Evolutionary conservation across 805 yeast species (phyloP), one percentile per base, ranked within the genome.

Genomic region (Zygosaccharomyces lentus): DNA sequence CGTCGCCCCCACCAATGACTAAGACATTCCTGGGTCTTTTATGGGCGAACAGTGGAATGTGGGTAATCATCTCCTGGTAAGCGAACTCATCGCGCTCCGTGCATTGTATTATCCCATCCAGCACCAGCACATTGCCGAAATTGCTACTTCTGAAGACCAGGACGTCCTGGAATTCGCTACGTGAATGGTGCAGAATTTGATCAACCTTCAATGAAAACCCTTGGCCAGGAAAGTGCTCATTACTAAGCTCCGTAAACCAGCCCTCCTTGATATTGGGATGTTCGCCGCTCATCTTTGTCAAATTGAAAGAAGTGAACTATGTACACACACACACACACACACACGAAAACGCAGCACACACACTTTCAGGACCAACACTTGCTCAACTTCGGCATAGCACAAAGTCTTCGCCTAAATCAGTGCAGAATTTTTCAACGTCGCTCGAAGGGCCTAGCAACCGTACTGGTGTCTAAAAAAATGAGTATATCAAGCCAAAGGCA

Each of bases 1-100:
- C 96, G 65, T 89, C 97, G 35, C 97, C 97, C 21, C 97, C 97
- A 23, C 97, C 97, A 57, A 89, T 86, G 25, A 89, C 93, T 42
- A 89, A 75, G 8, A 88, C 95, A 45, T 74, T 76, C 55, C 77
- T 77, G 1, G 97, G 96, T 34, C 72, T 59, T 3, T 79, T 78
- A 67, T 89, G 97, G 24, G 87, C 69, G 77, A 82, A 80, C 47
- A 90, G 59, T 4, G 96, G 90, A 24, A 87, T 67, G 65, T 90
- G 95, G 2, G 95, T 71, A 51, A 89, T 90, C 81, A 87, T 80
- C 64, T 89, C 97, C 68, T 89, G 97, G 66, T 89, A 89, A 9
- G 96, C 88, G 66, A 87, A 89, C 65, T 89, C 97, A 66, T 90
- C 97, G 48, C 88, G 73, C 64, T 90, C 97, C 0, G 96, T 84